Percentiles rank a stretch among this genome's conserved stretches.
Evolutionary conservation across 2,329 filamentous ascomycete species (phyloP).

Genomic region (Cordyceps cicadae): DNA sequence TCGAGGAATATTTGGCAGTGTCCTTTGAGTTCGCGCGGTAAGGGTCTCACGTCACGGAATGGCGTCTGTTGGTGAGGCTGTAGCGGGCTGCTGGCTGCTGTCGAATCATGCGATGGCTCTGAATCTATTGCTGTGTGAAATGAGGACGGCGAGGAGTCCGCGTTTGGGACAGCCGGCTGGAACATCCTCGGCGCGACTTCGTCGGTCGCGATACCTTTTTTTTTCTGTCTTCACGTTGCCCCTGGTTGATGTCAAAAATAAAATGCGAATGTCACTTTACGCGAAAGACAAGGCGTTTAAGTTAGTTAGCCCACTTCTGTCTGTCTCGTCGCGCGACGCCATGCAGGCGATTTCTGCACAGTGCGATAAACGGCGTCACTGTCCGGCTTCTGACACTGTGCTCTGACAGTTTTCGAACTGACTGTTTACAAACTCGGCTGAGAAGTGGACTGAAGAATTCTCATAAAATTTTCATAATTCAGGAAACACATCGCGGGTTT

Average conservation of each 20-base stretch:
- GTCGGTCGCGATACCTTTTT: background rate
- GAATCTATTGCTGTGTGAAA: conserved; percentile 29
- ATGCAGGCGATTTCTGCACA: background rate
- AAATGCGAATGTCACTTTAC: background rate
- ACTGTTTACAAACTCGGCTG: too few relatives aligned
- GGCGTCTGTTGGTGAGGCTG: conserved; percentile 21
- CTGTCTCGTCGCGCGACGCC: background rate
- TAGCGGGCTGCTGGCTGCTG: conserved; percentile 28
- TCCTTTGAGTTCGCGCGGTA: conserved; percentile 56
- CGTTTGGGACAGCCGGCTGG: conserved; percentile 14
- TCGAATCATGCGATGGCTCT: conserved; percentile 21
- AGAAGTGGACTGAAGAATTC: too few relatives aligned
- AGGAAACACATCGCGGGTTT: background rate
- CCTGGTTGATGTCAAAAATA: background rate
- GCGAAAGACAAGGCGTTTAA: background rate
- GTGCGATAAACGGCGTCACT: background rate
- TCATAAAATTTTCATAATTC: background rate
- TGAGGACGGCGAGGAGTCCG: conserved; percentile 25
- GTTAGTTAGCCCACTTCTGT: background rate
- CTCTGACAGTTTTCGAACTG: too few relatives aligned
- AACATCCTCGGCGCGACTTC: background rate
- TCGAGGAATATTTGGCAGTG: conserved; percentile 67
- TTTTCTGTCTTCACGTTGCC: background rate
- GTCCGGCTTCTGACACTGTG: background rate
- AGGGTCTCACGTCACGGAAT: conserved; percentile 45